A percentile compares a stretch with the other conserved stretches of the same genome.
phyloP scores from a whole-genome alignment of 495 filamentous ascomycete genomes.

The Penicillium lagena region DNA sequence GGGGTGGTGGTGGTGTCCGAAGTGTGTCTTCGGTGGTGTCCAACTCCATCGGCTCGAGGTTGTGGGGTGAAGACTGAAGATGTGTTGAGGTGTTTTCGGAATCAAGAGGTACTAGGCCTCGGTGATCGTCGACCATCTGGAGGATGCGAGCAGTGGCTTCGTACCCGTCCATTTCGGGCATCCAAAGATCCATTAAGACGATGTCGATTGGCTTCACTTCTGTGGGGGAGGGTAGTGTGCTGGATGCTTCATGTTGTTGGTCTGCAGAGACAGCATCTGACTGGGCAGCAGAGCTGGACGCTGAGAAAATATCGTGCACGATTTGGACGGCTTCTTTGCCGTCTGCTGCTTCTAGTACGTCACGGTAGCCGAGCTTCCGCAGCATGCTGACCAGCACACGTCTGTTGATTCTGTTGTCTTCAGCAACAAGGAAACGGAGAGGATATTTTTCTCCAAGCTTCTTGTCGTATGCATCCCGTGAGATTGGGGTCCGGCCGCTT shows the following conservation, averaged over 20 bases:
- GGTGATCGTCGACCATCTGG: constrained; percentile 39
- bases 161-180: constrained; percentile 79
- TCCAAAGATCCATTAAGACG: constrained; percentile 81
- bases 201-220: constrained; percentile 51
- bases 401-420: constrained; percentile 80
- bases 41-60: constrained; percentile 14
- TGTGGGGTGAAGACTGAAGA: background rate
- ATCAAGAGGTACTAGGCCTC: constrained; percentile 7
- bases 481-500: constrained; percentile 13
- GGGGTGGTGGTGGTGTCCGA: constrained; percentile 16
- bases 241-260: background rate
- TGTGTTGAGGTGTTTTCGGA: constrained; percentile 1
- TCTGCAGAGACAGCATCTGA: background rate
- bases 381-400: constrained; percentile 66
- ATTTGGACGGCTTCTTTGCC: constrained; percentile 66
- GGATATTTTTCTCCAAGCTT: constrained; percentile 53
- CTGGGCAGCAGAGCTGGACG: constrained; percentile 9
- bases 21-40: constrained; percentile 7
- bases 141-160: constrained; percentile 64
- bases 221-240: constrained; percentile 1
- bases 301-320: constrained; percentile 39
- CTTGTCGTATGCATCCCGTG: constrained; percentile 26
- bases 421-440: constrained; percentile 66
- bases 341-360: constrained; percentile 64
- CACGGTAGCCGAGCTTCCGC: constrained; percentile 59